Conservation (phyloP, 2,329 filamentous ascomycete species). For the Fusarium poae region DNA sequence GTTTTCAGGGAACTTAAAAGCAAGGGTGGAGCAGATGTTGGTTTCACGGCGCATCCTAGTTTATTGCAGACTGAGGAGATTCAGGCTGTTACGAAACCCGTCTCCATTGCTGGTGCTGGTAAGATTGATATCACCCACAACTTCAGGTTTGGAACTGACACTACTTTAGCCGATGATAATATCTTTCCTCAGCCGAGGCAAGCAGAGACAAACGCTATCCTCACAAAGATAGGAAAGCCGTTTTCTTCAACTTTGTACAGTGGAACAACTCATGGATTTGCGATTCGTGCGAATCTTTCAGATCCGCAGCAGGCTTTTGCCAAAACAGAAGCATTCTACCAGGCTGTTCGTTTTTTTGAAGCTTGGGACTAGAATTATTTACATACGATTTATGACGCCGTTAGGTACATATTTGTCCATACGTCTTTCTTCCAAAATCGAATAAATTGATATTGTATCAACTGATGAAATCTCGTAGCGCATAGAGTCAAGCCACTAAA, state of each 20-base stretch:
- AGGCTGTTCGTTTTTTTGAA: conserved; percentile 79
- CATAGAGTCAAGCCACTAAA: no score
- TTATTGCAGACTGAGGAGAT: conserved; percentile 69
- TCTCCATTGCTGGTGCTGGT: conserved; percentile 36
- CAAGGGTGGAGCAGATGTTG: conserved; percentile 63
- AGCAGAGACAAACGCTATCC: conserved; percentile 25
- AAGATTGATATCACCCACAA: not conserved
- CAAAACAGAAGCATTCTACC: conserved; percentile 80
- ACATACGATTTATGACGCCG: not conserved
- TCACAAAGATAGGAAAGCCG: conserved; percentile 49
- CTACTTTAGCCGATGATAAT: conserved; percentile 12
- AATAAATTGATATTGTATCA: no score
- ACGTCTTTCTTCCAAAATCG: no score
- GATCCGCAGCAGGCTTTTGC: conserved; percentile 70
- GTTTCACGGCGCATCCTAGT: conserved; percentile 72
- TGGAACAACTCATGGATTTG: conserved; percentile 77
- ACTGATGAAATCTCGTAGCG: no score
- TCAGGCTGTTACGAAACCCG: conserved; percentile 33
- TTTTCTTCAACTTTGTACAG: conserved; percentile 77
- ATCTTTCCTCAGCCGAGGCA: conserved; percentile 24
- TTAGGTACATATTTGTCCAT: no score
- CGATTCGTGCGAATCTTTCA: conserved; percentile 70
- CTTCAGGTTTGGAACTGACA: not conserved
- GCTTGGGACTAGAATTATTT: conserved; percentile 53
- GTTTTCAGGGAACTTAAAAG: conserved; percentile 66